Base-by-base conservation (phyloP, 192 early-diverging fungal species). In the Rhizoclosmatium globosum region DNA sequence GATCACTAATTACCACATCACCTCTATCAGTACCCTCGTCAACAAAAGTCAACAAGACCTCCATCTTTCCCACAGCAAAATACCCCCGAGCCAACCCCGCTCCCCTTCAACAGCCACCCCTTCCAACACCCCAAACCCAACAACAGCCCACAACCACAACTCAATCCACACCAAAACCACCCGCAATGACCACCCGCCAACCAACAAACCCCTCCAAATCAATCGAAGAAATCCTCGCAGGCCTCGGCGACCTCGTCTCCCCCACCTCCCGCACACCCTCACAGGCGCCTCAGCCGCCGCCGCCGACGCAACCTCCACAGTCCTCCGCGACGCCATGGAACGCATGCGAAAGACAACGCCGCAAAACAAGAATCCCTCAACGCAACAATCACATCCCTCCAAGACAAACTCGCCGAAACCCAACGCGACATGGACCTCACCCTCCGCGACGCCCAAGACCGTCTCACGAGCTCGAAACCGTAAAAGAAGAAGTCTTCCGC, bases 291-390 rank as follows among this genome's bases (percentile, higher is more conserved):
- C 21, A 3, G 44, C 44, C 6, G 66, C 2, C 13, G 66, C 23
- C 17, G 66, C 41, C 11, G 66, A 68, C 45, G 66, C 66, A 45
- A 42, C 39, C 4, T 45, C 42, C 2, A 2, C 41, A 42, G 41
- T 68, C 19, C 45, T 68, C 41, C n/a, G 45, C 15, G 74, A 76
- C 64, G 74, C 74, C 9, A 76, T 76, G 74, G 74, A 76, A 31
- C 74, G 74, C 61, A 66, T 76, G 64, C 61, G 74, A 76, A 76
- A 53, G 74, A 76, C 50, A 64, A 53, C 31, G 43, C 39, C 23
- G 38, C 21, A 7, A 53, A 59, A 64, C 4, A 21, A 7, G 74
- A 76, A 47, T 17, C 61, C 0, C 60, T 76, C 1, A 59, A 44
- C 7, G 13, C 64, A 23, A 21, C 46, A 9, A 76, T 66, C 15